Evolutionary conservation across 2,329 filamentous ascomycete genomes (phyloP).

Genomic region (Fusarium tupiense): DNA sequence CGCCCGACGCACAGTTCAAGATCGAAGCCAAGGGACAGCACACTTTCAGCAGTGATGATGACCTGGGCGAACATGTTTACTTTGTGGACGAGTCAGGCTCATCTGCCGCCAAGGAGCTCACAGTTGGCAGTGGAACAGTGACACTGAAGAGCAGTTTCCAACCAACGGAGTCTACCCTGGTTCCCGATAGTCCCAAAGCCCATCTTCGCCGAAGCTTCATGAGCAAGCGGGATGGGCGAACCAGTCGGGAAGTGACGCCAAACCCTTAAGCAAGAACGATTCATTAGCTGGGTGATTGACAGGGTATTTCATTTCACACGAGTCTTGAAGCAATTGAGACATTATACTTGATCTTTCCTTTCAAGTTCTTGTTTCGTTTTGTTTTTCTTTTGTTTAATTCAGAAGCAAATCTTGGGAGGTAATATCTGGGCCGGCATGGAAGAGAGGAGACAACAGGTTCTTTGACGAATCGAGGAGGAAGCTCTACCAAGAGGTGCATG

Average conservation of each 20-base stretch:
- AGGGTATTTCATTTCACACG: background rate
- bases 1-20: constrained; percentile 86
- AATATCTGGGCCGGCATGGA: constrained; percentile 11
- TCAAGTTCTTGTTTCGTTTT: background rate
- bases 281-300: background rate
- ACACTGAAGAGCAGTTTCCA: constrained; percentile 78
- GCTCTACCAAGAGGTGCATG: background rate
- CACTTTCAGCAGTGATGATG: constrained; percentile 83
- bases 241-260: constrained; percentile 57
- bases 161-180: constrained; percentile 56
- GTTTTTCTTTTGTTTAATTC: constrained; percentile 20
- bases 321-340: background rate
- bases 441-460: constrained; percentile 7
- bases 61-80: constrained; percentile 86
- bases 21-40: constrained; percentile 86
- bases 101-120: constrained; percentile 76
- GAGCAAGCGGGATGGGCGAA: constrained; percentile 59
- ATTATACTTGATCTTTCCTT: constrained; percentile 6
- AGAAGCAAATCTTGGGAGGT: constrained; percentile 18
- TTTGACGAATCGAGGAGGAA: constrained; percentile 4
- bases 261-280: constrained; percentile 41
- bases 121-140: constrained; percentile 77
- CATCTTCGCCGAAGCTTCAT: constrained; percentile 64
- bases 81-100: constrained; percentile 84
- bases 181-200: constrained; percentile 58